phyloP scores from a whole-genome alignment of 1,139 yeast genomes.

The Pichia sp. region DNA sequence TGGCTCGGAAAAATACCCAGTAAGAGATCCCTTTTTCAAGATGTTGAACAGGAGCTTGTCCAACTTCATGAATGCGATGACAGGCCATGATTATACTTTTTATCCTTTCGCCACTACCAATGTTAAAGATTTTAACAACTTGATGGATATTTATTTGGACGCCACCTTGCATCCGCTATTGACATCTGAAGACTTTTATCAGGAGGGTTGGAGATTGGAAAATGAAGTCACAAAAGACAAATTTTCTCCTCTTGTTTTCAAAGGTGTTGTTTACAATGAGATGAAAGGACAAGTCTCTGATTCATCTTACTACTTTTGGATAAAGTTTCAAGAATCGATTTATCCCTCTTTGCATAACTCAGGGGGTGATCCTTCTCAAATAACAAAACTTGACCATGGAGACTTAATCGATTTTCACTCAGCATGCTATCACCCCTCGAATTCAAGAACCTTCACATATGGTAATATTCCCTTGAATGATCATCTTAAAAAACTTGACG shows the following conservation, averaged over 20 bases:
- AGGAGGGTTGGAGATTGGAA: constrained; percentile 98
- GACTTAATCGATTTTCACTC: constrained; percentile 75
- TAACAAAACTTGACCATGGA: constrained; percentile 68
- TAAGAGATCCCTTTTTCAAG: constrained; percentile 94
- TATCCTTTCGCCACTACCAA: constrained; percentile 97
- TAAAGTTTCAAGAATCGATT: constrained; percentile 76
- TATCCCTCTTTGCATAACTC: constrained; percentile 83
- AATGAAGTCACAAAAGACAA: constrained; percentile 57
- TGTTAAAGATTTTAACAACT: constrained; percentile 68
- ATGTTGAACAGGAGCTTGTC: constrained; percentile 88
- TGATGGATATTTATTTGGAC: constrained; percentile 85
- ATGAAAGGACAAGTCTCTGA: constrained; percentile 98
- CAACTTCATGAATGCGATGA: constrained; percentile 98
- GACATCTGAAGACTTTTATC: constrained; percentile 75
- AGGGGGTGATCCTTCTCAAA: constrained; percentile 89
- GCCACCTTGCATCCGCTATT: constrained; percentile 81
- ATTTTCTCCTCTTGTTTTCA: constrained; percentile 60
- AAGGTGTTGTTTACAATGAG: constrained; percentile 96
- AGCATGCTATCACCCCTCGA: constrained; percentile 81
- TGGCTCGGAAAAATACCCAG: constrained; percentile 88
- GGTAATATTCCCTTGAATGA: constrained; percentile 67
- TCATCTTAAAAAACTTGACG: constrained; percentile 57
- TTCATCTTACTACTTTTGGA: constrained; percentile 80
- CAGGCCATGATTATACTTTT: constrained; percentile 93
- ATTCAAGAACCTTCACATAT: constrained; percentile 81